phyloP scores from a whole-genome alignment of 2,329 filamentous ascomycete genomes.

The Colletotrichum aenigma region DNA sequence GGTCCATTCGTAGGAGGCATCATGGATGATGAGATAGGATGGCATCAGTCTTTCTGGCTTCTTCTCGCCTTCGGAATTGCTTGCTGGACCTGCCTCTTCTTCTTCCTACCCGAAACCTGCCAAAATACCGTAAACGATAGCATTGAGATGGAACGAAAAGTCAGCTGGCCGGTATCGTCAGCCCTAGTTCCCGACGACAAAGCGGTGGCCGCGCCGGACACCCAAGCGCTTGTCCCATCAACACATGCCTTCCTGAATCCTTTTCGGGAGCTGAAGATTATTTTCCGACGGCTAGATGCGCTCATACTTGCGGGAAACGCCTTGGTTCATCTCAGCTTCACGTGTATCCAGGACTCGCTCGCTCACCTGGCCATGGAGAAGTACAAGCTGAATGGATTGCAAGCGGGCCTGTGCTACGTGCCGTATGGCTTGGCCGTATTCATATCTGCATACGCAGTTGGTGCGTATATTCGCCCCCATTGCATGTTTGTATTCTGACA shows the following conservation, averaged over 20 bases:
- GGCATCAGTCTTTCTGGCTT: neutral
- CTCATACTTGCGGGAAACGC: neutral
- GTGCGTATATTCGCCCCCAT: neutral
- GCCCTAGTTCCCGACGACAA: neutral
- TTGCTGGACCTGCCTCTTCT: conserved; percentile 17
- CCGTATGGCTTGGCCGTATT: neutral
- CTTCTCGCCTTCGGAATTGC: neutral
- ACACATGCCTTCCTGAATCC: neutral
- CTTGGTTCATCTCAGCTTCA: neutral
- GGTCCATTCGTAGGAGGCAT: neutral
- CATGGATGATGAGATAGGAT: neutral
- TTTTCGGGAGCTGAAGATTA: neutral
- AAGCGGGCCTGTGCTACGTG: neutral
- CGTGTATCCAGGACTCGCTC: neutral
- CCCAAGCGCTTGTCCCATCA: neutral
- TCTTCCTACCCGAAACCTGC: conserved; percentile 30
- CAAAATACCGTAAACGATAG: conserved; percentile 4
- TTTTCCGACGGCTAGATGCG: neutral
- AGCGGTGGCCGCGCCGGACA: neutral
- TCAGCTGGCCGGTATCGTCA: neutral
- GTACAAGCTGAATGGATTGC: neutral
- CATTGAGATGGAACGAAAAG: neutral
- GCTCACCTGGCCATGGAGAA: neutral
- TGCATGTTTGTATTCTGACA: neutral
- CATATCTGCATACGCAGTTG: neutral